Percentiles rank a stretch among this genome's conserved stretches.
Conservation (phyloP, 2,329 filamentous ascomycete genomes). For the Exophiala sideris region DNA sequence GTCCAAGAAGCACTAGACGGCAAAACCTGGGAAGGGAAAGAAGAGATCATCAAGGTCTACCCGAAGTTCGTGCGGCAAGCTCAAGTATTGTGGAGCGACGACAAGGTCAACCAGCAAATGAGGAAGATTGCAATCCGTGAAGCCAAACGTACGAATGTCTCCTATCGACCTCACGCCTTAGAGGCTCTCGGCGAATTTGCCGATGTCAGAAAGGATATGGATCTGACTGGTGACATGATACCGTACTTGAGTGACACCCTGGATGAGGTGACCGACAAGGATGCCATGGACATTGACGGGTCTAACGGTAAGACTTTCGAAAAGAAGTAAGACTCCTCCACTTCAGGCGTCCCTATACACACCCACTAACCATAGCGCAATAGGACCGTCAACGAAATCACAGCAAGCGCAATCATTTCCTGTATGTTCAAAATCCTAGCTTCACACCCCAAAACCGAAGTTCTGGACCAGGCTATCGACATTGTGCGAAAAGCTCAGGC, state of each 20-base stretch:
- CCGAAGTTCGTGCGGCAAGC: slow-evolving; percentile 70
- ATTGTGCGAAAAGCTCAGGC: slow-evolving; percentile 18
- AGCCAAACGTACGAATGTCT: slow-evolving; percentile 85
- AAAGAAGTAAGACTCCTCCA: slow-evolving; percentile 18
- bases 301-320: slow-evolving; percentile 12
- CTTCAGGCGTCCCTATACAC: slow-evolving; percentile 1
- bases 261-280: slow-evolving; percentile 51
- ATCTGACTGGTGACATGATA: slow-evolving; percentile 66
- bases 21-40: slow-evolving; percentile 92
- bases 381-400: slow-evolving; percentile 16
- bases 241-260: slow-evolving; percentile 51
- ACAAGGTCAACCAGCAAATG: slow-evolving; percentile 59
- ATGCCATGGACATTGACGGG: slow-evolving; percentile 67
- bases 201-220: slow-evolving; percentile 63
- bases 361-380: slow-evolving; percentile 11
- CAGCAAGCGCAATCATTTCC: slow-evolving; percentile 19
- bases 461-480: slow-evolving; percentile 19
- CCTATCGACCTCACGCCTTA: slow-evolving; percentile 75
- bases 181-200: slow-evolving; percentile 68
- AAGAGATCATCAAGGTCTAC: slow-evolving; percentile 75
- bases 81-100: slow-evolving; percentile 56
- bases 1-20: slow-evolving; percentile 77
- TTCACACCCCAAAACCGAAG: slow-evolving; percentile 11
- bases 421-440: slow-evolving; percentile 25
- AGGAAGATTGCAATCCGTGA: slow-evolving; percentile 78